phyloP scores from a whole-genome alignment of 2,329 filamentous ascomycete genomes.

The Monilinia fructicola region DNA sequence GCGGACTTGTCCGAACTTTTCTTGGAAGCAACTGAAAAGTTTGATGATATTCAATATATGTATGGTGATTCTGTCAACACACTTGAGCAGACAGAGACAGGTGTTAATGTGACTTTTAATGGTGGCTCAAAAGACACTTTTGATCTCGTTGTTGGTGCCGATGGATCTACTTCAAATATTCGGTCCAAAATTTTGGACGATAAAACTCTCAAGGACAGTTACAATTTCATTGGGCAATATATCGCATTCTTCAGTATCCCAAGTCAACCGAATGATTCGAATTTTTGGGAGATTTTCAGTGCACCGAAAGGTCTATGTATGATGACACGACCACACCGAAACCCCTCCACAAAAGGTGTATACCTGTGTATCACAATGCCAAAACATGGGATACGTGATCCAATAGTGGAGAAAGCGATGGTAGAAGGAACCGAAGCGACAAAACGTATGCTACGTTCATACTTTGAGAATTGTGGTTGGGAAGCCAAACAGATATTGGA shows the following conservation, averaged over 20 bases:
- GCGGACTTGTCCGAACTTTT: conserved; percentile 46
- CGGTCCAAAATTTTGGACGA: conserved; percentile 47
- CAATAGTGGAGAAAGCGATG: conserved; percentile 45
- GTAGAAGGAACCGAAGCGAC: conserved; percentile 42
- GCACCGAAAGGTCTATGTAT: conserved; percentile 44
- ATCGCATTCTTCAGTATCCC: conserved; percentile 46
- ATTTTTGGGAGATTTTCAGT: conserved; percentile 43
- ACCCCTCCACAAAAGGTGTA: conserved; percentile 40
- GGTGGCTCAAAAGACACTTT: conserved; percentile 42
- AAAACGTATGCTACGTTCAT: conserved; percentile 33
- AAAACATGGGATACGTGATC: conserved; percentile 35
- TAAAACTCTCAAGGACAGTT: conserved; percentile 42
- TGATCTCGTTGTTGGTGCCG: conserved; percentile 51
- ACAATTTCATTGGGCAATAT: conserved; percentile 42
- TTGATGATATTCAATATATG: conserved; percentile 34
- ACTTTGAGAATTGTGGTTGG: conserved; percentile 47
- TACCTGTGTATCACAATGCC: conserved; percentile 43
- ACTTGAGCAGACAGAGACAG: conserved; percentile 41
- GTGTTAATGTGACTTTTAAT: conserved; percentile 46
- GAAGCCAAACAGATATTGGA: conserved; percentile 43
- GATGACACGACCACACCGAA: conserved; percentile 41
- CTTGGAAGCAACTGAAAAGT: conserved; percentile 41
- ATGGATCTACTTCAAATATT: conserved; percentile 50
- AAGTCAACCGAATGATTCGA: conserved; percentile 43
- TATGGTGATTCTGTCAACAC: conserved; percentile 45